A percentile compares a stretch with the other conserved stretches of the same genome.
Evolutionary conservation across 1,284 basidiomycete genomes (phyloP).

Genomic region (Cryptococcus sp.): DNA sequence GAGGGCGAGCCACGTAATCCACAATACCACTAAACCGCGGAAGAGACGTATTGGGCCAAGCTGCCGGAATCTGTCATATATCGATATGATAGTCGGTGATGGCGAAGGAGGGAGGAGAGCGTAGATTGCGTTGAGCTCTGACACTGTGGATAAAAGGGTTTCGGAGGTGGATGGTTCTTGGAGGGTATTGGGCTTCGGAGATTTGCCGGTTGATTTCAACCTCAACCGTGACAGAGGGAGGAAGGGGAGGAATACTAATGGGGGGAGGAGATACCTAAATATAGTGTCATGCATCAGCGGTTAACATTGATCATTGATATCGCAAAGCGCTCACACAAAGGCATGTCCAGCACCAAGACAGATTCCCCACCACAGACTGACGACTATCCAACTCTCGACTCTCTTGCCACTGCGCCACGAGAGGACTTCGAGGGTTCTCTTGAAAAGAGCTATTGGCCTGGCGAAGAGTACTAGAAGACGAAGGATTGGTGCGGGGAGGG

Average conservation of each 20-base stretch:
- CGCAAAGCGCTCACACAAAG: constrained; percentile 59
- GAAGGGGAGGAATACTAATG: constrained; percentile 41
- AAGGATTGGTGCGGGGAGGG: constrained; percentile 50
- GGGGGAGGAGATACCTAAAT: constrained; percentile 52
- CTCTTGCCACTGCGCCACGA: constrained; percentile 64
- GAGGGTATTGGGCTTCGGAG: constrained; percentile 31
- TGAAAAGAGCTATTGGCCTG: constrained; percentile 59
- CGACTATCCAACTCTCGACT: constrained; percentile 68
- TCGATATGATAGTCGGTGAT: constrained; percentile 20
- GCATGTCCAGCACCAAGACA: constrained; percentile 65
- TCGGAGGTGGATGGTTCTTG: constrained; percentile 62
- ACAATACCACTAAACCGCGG: constrained; percentile 47
- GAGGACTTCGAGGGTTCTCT: constrained; percentile 61
- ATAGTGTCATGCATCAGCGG: not conserved
- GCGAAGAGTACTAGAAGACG: constrained; percentile 56
- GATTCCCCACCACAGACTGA: constrained; percentile 74
- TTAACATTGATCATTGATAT: not conserved
- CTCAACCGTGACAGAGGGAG: constrained; percentile 46
- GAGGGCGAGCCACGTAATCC: constrained; percentile 48
- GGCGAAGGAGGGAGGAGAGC: constrained; percentile 47
- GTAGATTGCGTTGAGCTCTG: constrained; percentile 51
- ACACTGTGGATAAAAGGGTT: constrained; percentile 57
- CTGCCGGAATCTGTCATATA: constrained; percentile 41
- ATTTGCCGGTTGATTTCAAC: constrained; percentile 57
- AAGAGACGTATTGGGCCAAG: constrained; percentile 38